These are phyloP conservation scores for Rauvolfia tetraphylla DNA, from an alignment of 257 asterid genomes.

Conservation along the genomic window DNA sequence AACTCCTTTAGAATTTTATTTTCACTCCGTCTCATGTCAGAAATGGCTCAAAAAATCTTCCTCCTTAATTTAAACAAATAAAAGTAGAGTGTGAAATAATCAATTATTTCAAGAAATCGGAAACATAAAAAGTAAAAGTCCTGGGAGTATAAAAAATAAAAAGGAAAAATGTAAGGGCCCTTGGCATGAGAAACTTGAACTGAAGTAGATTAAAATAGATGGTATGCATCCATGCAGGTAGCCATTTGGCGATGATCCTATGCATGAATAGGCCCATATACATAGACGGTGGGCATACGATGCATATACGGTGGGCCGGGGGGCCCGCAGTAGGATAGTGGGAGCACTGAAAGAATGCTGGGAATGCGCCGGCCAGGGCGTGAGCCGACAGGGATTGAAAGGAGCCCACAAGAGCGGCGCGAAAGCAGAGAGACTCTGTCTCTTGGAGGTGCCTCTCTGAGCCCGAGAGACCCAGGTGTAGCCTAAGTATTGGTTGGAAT, in stretches of 20 bases:
- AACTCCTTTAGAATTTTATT: too few relatives aligned
- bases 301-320: background rate
- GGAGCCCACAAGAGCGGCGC: constrained; percentile 14
- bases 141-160: too few relatives aligned
- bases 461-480: background rate
- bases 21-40: too few relatives aligned
- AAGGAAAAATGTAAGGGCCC: too few relatives aligned
- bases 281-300: background rate
- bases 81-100: too few relatives aligned
- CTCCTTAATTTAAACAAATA: too few relatives aligned
- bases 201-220: too few relatives aligned
- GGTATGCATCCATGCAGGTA: too few relatives aligned
- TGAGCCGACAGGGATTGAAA: constrained; percentile 2
- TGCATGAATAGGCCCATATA: background rate
- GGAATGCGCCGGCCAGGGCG: constrained; percentile 9
- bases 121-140: too few relatives aligned
- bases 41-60: too few relatives aligned
- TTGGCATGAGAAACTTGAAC: too few relatives aligned
- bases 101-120: too few relatives aligned
- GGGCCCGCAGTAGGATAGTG: background rate
- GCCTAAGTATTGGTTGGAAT: background rate
- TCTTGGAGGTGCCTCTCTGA: background rate
- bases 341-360: background rate
- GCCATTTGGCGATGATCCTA: background rate
- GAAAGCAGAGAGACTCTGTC: background rate